Evolutionary conservation across 2,329 filamentous ascomycete genomes (phyloP).

Genomic region (Colletotrichum sp.): DNA sequence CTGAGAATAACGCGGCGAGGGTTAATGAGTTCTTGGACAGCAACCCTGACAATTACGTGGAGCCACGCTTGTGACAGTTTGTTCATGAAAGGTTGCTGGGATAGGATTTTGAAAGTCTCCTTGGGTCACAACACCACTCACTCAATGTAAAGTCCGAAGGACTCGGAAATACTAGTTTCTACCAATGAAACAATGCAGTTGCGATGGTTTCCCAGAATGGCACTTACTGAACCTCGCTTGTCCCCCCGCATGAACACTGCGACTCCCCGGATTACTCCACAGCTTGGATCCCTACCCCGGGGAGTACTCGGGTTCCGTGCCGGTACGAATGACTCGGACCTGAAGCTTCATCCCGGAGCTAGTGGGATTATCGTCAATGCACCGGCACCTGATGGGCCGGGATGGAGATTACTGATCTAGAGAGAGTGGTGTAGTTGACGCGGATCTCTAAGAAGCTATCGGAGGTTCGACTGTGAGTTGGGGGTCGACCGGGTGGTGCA

Average conservation of each 20-base stretch:
- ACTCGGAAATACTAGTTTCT: background rate
- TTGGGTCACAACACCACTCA: background rate
- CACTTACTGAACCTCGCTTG: background rate
- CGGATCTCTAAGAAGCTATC: background rate
- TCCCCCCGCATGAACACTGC: background rate
- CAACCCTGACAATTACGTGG: background rate
- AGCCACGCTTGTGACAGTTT: background rate
- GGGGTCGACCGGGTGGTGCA: background rate
- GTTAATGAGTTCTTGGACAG: constrained; percentile 5
- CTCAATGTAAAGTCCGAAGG: background rate
- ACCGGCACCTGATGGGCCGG: background rate
- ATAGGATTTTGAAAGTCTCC: background rate
- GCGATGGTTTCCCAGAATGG: background rate
- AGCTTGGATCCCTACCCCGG: background rate
- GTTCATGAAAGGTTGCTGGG: background rate
- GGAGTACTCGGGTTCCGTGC: background rate
- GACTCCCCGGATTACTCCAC: background rate
- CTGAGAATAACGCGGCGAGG: background rate
- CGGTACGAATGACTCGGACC: background rate
- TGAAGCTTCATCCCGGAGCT: background rate
- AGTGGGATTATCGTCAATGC: background rate
- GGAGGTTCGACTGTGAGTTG: background rate
- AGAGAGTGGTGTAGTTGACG: background rate
- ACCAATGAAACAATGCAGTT: background rate
- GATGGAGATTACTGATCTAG: background rate